Base-by-base conservation (phyloP, 257 asterid species). In the Catharanthus roseus region DNA sequence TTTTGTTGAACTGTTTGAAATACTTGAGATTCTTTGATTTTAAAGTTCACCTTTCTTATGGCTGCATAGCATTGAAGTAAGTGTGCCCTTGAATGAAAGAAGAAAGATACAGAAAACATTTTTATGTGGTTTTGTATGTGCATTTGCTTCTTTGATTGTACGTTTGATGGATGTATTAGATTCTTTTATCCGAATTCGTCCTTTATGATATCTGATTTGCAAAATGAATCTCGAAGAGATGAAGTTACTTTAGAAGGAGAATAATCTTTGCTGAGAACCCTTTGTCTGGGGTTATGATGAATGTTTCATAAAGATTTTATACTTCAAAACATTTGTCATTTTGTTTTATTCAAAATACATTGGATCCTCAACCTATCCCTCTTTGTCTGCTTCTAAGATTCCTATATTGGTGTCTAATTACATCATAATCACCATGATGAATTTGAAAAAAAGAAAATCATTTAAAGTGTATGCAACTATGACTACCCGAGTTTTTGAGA, bases 181-280 rank as follows among this genome's bases (percentile, higher is more conserved):
- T 33, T 61, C 26, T 61, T 61, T 61, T 61, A 6, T 33, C 44
- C 45, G 1, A 58, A 31, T 15, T 61, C 34, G 47, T 9, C 19
- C 67, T 34, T 47, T 36, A 19, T 62, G 47, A 4, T 9, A 62
- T 62, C 44, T 62, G 65, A 34, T 61, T 34, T 7, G 1, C 1
- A 2, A 62, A 61, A 41, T 61, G 66, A 16, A 61, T 31, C 33
- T 34, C 18, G 67, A 61, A 33, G 67, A 62, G 67, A 38, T 34
- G 9, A 18, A 19, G 3, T 19, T 7, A 62, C 26, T 62, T 34
- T 34, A 62, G 47, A 62, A 62, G 45, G 66, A 13, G 33, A 34
- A 19, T 34, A 2, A 61, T 61, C 16, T 9, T 62, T 62, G 18
- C 15, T 34, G 16, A 49, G 31, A 34, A 12, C 9, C 18, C 11